Conservation (phyloP, 345 rosid species). For the Nasturtium officinale region DNA sequence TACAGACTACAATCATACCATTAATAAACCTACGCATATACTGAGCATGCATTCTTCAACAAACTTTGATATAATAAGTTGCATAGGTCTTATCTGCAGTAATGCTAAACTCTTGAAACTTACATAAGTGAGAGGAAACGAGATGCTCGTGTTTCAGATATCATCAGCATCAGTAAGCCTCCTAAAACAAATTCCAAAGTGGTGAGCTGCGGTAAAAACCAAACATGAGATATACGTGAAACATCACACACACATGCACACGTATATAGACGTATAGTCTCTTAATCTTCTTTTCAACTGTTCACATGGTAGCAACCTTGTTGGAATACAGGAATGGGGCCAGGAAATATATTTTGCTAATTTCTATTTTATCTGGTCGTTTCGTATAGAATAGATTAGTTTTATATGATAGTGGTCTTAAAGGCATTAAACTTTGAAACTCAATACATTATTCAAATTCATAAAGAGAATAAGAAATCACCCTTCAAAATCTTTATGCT, state of each 20-base stretch:
- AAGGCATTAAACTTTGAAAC: slow-evolving; percentile 24
- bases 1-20: slow-evolving; percentile 4
- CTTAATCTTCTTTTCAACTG: slow-evolving; percentile 17
- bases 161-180: slow-evolving; percentile 4
- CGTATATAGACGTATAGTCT: slow-evolving; percentile 13
- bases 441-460: slow-evolving; percentile 33
- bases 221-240: slow-evolving; percentile 14
- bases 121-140: slow-evolving; percentile 20
- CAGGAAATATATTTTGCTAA: slow-evolving; percentile 36
- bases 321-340: slow-evolving; percentile 28
- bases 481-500: slow-evolving; percentile 42
- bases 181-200: no score
- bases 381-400: slow-evolving; percentile 30
- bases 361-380: slow-evolving; percentile 20
- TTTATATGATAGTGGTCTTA: slow-evolving; percentile 34
- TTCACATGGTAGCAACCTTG: slow-evolving; percentile 38
- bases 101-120: slow-evolving; percentile 15
- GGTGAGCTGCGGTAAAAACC: no score
- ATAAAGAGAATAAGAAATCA: slow-evolving; percentile 35
- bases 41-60: not conserved
- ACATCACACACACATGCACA: slow-evolving; percentile 20
- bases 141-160: slow-evolving; percentile 12
- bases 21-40: slow-evolving; percentile 9
- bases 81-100: not conserved
- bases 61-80: slow-evolving; percentile 7